Conservation (phyloP, 2,329 filamentous ascomycete genomes). For the Aspergillus sp. region DNA sequence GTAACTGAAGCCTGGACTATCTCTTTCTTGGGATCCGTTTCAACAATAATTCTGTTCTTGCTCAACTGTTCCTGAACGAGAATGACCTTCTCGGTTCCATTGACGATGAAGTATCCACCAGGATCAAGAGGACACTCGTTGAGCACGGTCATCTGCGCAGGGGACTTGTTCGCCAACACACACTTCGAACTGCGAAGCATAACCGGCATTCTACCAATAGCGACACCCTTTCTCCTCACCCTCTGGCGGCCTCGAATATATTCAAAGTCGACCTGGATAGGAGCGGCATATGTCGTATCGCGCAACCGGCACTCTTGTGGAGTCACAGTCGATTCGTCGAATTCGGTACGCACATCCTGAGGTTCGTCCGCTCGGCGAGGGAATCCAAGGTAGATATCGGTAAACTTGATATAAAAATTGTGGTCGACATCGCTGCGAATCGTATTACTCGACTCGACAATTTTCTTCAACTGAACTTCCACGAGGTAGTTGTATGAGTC, state of each 20-base stretch:
- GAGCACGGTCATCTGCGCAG: slow-evolving; percentile 84
- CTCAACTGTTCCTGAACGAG: slow-evolving; percentile 97
- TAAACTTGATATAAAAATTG: slow-evolving; percentile 89
- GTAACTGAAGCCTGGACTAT: slow-evolving; percentile 95
- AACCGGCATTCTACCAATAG: slow-evolving; percentile 87
- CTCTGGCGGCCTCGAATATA: slow-evolving; percentile 82
- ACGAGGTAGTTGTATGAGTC: slow-evolving; percentile 99
- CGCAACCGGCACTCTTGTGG: slow-evolving; percentile 95
- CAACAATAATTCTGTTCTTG: slow-evolving; percentile 98
- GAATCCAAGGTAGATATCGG: slow-evolving; percentile 81
- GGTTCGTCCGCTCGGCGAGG: slow-evolving; percentile 78
- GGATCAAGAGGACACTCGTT: slow-evolving; percentile 96
- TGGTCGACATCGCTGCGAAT: slow-evolving; percentile 91
- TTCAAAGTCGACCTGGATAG: slow-evolving; percentile 87
- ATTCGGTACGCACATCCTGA: slow-evolving; percentile 49
- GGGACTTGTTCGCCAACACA: slow-evolving; percentile 77
- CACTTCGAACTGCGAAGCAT: slow-evolving; percentile 98
- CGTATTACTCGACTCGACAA: slow-evolving; percentile 84
- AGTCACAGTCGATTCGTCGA: slow-evolving; percentile 60
- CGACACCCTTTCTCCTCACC: slow-evolving; percentile 69
- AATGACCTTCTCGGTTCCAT: slow-evolving; percentile 98
- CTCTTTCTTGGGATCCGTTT: slow-evolving; percentile 86
- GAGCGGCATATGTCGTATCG: slow-evolving; percentile 97
- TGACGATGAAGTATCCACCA: slow-evolving; percentile 96
- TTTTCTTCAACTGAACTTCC: slow-evolving; percentile 94